phyloP scores from a whole-genome alignment of 2,329 filamentous ascomycete genomes.

The Coniella lustricola region DNA sequence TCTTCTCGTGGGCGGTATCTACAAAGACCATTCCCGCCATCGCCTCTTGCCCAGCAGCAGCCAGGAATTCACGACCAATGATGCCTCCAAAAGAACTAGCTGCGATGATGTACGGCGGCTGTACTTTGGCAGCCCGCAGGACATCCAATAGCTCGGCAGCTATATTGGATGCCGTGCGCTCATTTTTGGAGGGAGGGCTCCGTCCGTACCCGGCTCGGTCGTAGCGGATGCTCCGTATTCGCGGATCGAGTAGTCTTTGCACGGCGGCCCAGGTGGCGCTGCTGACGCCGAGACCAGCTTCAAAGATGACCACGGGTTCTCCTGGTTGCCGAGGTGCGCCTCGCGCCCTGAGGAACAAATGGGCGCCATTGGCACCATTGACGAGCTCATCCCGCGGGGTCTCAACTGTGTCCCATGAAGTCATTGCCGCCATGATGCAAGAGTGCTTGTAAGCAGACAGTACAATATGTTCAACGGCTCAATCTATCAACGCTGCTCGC shows the following conservation, averaged over 20 bases:
- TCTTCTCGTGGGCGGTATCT: slow-evolving; percentile 1
- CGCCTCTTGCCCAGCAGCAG: neutral
- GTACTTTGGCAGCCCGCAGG: neutral
- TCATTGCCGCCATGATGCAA: neutral
- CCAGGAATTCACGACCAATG: neutral
- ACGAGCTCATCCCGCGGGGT: neutral
- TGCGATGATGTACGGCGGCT: neutral
- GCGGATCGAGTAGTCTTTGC: slow-evolving; percentile 4
- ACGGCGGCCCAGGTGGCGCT: slow-evolving; percentile 4
- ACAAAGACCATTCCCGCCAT: neutral
- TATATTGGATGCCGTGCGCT: neutral
- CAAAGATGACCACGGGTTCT: slow-evolving; percentile 9
- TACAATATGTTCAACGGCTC: neutral
- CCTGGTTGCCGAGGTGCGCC: neutral
- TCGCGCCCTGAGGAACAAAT: neutral
- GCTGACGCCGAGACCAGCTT: slow-evolving; percentile 5
- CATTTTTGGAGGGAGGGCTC: neutral
- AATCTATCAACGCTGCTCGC: too few relatives aligned
- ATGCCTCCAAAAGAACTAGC: neutral
- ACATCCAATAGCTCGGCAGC: slow-evolving; percentile 1
- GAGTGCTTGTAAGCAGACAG: too few relatives aligned
- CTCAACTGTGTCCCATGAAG: neutral
- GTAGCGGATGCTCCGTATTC: slow-evolving; percentile 10
- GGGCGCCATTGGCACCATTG: neutral
- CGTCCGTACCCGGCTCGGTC: slow-evolving; percentile 11